Percentiles rank a stretch among this genome's conserved stretches.
Conservation (phyloP, 495 filamentous ascomycete genomes). For the Thermochaetoides thermophila region DNA sequence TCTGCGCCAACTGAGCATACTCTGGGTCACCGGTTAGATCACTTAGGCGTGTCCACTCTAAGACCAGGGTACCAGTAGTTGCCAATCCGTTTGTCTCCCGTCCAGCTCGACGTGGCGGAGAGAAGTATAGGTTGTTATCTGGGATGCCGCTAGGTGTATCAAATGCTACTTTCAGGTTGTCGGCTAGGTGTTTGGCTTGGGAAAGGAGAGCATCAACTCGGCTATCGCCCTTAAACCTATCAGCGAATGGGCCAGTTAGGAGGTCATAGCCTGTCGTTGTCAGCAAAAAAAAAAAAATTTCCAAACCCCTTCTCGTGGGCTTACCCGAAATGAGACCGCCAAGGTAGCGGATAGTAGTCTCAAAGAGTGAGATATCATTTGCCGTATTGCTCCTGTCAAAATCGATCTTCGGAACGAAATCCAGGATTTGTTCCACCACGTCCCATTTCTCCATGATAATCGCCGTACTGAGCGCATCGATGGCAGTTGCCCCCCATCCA, state of each 20-base stretch:
- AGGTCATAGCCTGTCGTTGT: slow-evolving; percentile 70
- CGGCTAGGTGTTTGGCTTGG: slow-evolving; percentile 56
- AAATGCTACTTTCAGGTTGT: slow-evolving; percentile 64
- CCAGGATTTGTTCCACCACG: slow-evolving; percentile 52
- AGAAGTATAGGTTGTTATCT: slow-evolving; percentile 53
- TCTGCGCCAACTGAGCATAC: slow-evolving; percentile 54
- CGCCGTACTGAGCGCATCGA: slow-evolving; percentile 73
- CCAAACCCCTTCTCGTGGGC: neutral
- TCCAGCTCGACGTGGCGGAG: slow-evolving; percentile 30
- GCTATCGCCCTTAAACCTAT: slow-evolving; percentile 28
- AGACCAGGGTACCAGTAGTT: slow-evolving; percentile 55
- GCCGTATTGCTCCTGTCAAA: slow-evolving; percentile 48
- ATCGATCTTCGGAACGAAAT: slow-evolving; percentile 53
- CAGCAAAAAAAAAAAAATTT: neutral
- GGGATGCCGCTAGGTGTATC: slow-evolving; percentile 63
- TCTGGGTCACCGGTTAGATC: slow-evolving; percentile 54
- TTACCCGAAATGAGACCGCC: slow-evolving; percentile 57
- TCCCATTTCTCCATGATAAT: slow-evolving; percentile 57
- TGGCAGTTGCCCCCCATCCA: slow-evolving; percentile 73
- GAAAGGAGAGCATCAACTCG: slow-evolving; percentile 42
- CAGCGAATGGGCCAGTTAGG: slow-evolving; percentile 51
- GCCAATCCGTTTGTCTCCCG: slow-evolving; percentile 51
- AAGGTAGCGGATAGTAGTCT: slow-evolving; percentile 82
- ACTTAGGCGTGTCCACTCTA: slow-evolving; percentile 76
- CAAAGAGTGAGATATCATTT: slow-evolving; percentile 58